A percentile compares a stretch with the other conserved stretches of the same genome.
Conservation (phyloP, 2,329 filamentous ascomycete genomes). For the Ilyonectria sp. region DNA sequence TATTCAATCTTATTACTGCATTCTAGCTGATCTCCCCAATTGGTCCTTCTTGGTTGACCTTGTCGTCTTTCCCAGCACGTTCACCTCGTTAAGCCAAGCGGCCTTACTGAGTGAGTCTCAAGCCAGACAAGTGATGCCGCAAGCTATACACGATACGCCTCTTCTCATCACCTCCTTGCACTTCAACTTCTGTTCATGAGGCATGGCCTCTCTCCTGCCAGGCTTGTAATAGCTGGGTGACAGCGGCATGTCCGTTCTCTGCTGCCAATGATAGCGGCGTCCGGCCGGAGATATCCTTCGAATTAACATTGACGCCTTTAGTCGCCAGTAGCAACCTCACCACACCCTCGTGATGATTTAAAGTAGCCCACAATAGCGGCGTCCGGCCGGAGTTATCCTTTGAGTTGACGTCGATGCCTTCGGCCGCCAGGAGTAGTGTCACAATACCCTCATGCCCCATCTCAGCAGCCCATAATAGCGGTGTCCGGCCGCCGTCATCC, state of each 20-base stretch:
- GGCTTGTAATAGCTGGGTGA: background rate
- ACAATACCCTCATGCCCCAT: too few species aligned
- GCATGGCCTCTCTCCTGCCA: background rate
- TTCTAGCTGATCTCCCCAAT: conserved; percentile 15
- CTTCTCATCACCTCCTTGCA: conserved; percentile 2
- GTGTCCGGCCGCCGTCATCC: background rate
- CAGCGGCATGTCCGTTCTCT: background rate
- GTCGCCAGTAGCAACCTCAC: background rate
- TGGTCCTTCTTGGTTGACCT: conserved; percentile 25
- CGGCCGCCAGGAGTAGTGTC: too few species aligned
- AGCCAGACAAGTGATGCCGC: conserved; percentile 3
- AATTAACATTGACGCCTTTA: background rate
- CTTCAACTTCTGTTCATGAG: background rate
- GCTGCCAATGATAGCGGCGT: background rate
- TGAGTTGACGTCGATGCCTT: too few species aligned
- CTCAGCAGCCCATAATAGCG: background rate
- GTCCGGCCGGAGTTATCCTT: background rate
- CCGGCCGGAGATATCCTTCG: background rate
- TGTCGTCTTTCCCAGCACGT: conserved; percentile 23
- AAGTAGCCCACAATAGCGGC: background rate
- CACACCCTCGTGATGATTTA: background rate
- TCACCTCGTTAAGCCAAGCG: conserved; percentile 12
- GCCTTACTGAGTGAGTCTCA: conserved; percentile 16
- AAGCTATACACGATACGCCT: conserved; percentile 11
- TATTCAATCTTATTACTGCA: too few species aligned